These are phyloP conservation scores for Vigna unguiculata DNA, from an alignment of 306 rosid genomes.

Conservation along the genomic window DNA sequence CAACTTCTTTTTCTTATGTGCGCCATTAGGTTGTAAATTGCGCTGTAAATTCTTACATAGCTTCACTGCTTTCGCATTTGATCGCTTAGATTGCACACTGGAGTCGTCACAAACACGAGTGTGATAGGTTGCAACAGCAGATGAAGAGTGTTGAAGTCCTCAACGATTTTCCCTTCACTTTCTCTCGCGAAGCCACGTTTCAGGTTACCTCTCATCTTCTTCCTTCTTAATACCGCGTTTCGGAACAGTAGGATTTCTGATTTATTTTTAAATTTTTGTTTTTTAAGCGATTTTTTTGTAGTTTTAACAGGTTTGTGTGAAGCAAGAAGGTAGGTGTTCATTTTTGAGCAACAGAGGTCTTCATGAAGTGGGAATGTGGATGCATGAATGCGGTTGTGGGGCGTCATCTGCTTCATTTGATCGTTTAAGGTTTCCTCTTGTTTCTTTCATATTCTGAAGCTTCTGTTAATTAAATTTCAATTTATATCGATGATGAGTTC, in stretches of 20 bases:
- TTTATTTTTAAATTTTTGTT: neutral
- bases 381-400: slow-evolving; percentile 75
- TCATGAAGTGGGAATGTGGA: slow-evolving; percentile 87
- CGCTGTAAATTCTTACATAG: neutral
- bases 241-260: no score
- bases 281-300: slow-evolving; percentile 32
- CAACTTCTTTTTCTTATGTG: neutral
- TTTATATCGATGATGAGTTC: neutral
- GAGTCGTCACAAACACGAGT: slow-evolving; percentile 82
- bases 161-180: slow-evolving; percentile 86
- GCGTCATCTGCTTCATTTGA: slow-evolving; percentile 55
- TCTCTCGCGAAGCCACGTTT: slow-evolving; percentile 66
- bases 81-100: slow-evolving; percentile 73
- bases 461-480: neutral
- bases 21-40: neutral
- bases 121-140: slow-evolving; percentile 79
- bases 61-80: slow-evolving; percentile 29
- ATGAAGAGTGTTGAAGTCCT: slow-evolving; percentile 60
- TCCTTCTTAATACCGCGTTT: neutral
- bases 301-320: slow-evolving; percentile 64
- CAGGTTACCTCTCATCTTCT: slow-evolving; percentile 56
- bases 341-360: slow-evolving; percentile 72
- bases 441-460: slow-evolving; percentile 33
- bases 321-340: slow-evolving; percentile 76
- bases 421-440: slow-evolving; percentile 59